Percentiles rank a stretch among this genome's conserved stretches.
These are phyloP conservation scores for Knufia petricola DNA, from an alignment of 2,329 filamentous ascomycete species.

Conservation along the genomic window DNA sequence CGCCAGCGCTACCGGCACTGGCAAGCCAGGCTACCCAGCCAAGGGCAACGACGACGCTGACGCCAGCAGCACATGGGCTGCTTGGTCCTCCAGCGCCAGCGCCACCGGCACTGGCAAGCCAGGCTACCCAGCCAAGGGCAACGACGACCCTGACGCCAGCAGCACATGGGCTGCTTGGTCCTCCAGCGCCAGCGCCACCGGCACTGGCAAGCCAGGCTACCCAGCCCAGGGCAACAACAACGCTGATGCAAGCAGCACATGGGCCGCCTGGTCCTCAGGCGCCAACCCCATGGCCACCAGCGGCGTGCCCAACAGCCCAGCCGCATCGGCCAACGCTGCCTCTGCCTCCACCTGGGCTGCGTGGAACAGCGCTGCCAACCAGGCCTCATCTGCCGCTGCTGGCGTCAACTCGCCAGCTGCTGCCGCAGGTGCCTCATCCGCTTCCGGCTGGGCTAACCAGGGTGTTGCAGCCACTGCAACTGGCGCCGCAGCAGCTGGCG, in stretches of 20 bases:
- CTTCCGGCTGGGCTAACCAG: conserved; percentile 40
- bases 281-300: conserved; percentile 8
- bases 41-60: too few species aligned
- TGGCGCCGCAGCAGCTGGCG: conserved; percentile 41
- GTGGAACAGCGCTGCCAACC: too few species aligned
- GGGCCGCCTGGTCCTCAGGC: conserved; percentile 1
- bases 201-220: background rate
- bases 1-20: background rate
- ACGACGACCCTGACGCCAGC: background rate
- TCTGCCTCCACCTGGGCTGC: too few species aligned
- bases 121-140: too few species aligned
- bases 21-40: background rate
- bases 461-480: background rate
- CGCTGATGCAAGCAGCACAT: background rate
- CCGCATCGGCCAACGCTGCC: too few species aligned
- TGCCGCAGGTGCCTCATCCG: background rate
- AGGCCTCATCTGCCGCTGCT: too few species aligned
- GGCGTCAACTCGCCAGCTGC: conserved; percentile 4
- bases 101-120: background rate
- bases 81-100: background rate
- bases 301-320: too few species aligned
- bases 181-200: conserved; percentile 1
- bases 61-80: background rate
- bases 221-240: too few species aligned
- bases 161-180: background rate